Percentiles rank a stretch among this genome's conserved stretches.
These are phyloP conservation scores for Didymella keratinophila DNA, from an alignment of 2,329 filamentous ascomycete genomes.

Conservation along the genomic window DNA sequence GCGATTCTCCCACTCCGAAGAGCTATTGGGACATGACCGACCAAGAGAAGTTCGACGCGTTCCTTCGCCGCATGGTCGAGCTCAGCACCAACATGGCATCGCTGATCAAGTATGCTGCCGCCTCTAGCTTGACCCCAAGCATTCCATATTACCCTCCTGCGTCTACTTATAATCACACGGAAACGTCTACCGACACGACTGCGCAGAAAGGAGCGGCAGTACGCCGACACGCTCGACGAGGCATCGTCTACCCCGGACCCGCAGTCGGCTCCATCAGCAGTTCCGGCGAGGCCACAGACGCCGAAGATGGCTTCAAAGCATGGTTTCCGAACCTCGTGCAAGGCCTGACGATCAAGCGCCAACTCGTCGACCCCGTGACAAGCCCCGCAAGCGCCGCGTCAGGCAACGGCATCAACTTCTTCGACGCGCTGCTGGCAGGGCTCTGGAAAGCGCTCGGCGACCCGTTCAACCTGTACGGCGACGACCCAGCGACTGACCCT, in stretches of 20 bases:
- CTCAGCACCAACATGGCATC: conserved; percentile 16
- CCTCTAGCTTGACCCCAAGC: conserved; percentile 7
- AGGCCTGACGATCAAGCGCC: conserved; percentile 10
- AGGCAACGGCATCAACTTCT: conserved; percentile 4
- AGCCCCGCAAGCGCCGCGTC: conserved; percentile 11
- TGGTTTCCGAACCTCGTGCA: conserved; percentile 17
- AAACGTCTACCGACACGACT: background rate
- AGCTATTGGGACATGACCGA: conserved; percentile 9
- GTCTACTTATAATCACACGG: conserved; percentile 3
- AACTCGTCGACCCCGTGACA: conserved; percentile 15
- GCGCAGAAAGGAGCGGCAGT: background rate
- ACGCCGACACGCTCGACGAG: conserved; percentile 4
- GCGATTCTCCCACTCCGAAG: background rate
- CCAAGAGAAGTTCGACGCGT: conserved; percentile 11
- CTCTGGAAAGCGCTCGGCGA: conserved; percentile 8
- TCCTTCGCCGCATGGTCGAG: conserved; percentile 16
- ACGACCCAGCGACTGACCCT: background rate
- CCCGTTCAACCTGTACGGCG: conserved; percentile 4
- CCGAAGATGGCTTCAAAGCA: conserved; percentile 11
- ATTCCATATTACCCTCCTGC: conserved; percentile 10
- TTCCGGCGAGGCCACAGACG: conserved; percentile 10
- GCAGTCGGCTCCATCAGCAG: conserved; percentile 12
- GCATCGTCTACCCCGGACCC: conserved; percentile 10
- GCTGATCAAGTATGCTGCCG: conserved; percentile 16
- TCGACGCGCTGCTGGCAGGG: conserved; percentile 5